These are phyloP conservation scores for Phytophthora fragariae DNA, from an alignment of 352 stramenopile species.

Conservation along the genomic window DNA sequence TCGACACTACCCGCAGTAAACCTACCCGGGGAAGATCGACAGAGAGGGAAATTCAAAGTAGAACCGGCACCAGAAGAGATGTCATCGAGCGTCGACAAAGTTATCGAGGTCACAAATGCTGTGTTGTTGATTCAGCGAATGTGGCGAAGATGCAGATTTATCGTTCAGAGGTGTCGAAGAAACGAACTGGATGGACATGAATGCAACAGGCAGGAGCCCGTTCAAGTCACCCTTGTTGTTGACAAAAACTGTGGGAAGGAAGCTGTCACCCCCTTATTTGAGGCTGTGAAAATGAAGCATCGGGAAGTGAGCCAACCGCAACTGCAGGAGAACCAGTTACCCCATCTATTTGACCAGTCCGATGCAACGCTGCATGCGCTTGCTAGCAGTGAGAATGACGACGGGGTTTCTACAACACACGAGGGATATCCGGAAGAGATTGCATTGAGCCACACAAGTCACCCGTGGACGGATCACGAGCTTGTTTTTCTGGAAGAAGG, in stretches of 20 bases:
- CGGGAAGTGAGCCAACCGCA: not conserved
- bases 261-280: slow-evolving; percentile 16
- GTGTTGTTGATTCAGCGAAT: slow-evolving; percentile 19
- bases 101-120: slow-evolving; percentile 17
- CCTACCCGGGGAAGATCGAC: not conserved
- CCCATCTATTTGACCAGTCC: not conserved
- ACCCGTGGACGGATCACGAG: slow-evolving; percentile 57
- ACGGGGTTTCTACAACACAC: not conserved
- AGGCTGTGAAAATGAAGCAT: not conserved
- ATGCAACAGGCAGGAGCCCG: not conserved
- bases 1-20: not conserved
- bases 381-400: not conserved
- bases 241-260: slow-evolving; percentile 17
- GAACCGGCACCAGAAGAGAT: not conserved
- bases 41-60: not conserved
- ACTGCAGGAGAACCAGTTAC: not conserved
- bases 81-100: slow-evolving; percentile 1
- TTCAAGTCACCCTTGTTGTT: slow-evolving; percentile 21
- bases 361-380: not conserved
- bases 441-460: not conserved
- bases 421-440: not conserved
- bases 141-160: slow-evolving; percentile 8
- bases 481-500: slow-evolving; percentile 64
- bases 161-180: not conserved
- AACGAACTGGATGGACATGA: not conserved